phyloP scores from a whole-genome alignment of 164 flowering plant genomes.

The Kingdonia uniflora region DNA sequence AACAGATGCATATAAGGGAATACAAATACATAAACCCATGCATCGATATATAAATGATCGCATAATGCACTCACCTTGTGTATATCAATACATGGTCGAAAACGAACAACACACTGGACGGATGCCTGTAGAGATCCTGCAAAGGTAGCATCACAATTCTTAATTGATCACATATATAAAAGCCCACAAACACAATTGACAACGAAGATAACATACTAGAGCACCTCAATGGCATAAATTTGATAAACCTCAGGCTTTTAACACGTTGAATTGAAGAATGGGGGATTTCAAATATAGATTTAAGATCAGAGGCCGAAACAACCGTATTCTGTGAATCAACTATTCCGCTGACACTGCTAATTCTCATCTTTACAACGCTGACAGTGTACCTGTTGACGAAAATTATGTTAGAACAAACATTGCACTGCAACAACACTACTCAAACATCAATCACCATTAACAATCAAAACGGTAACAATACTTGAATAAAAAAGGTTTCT shows the following conservation, averaged over 20 bases:
- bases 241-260: constrained; percentile 4
- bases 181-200: background rate
- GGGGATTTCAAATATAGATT: constrained; percentile 3
- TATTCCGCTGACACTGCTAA: background rate
- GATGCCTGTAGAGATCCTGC: constrained; percentile 24
- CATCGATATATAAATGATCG: too few relatives aligned
- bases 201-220: constrained; percentile 10
- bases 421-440: too few relatives aligned
- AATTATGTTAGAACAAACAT: too few relatives aligned
- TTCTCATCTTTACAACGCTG: background rate
- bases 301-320: constrained; percentile 5
- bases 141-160: background rate
- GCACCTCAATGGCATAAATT: constrained; percentile 4
- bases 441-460: too few relatives aligned
- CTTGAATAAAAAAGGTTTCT: too few relatives aligned
- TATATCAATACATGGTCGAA: constrained; percentile 95
- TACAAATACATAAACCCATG: too few relatives aligned
- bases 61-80: constrained; percentile 50
- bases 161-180: background rate
- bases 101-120: constrained; percentile 43
- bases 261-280: constrained; percentile 2
- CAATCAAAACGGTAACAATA: too few relatives aligned
- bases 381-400: too few relatives aligned
- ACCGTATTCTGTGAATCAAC: background rate
- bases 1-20: too few relatives aligned